Base-by-base conservation (phyloP, 2,329 filamentous ascomycete species). In the Pseudogymnoascus sp. region DNA sequence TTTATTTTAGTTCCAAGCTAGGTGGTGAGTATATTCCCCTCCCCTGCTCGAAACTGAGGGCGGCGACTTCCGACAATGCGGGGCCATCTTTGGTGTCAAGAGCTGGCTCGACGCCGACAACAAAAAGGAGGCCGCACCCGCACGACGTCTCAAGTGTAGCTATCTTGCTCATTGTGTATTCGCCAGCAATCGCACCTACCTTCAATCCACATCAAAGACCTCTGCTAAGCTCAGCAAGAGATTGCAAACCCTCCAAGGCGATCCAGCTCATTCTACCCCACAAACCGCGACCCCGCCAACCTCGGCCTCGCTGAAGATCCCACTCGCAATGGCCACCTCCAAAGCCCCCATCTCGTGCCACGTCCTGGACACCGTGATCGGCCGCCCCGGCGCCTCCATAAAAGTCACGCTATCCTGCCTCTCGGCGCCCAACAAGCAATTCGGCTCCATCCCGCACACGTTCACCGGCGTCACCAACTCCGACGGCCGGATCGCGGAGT, bases 351-450 rank as follows among this genome's bases (percentile, higher is more conserved):
- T 95, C 72, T 93, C 90, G 74, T 93, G 90, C 80, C 90, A 95
- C 80, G 84, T 93, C 75, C 89, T 95, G 74, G 89, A 95, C 80
- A 93, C 90, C 10, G 83, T 86, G n/a, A 78, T 82, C 65, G 90
- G 90, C 71, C 82, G 81, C 64, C 90, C 90, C 21, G 90, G 85
- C 14, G 76, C 80, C 63, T 79, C 80, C 66, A 83, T 95, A 70
- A 80, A 81, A 67, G 89, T 93, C 64, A 85, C 69, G 14, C 60
- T 69, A 64, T 44, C 64, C 72, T 64, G 64, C 73, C 11, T 66
- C 72, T 56, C 62, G 56, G 42, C 60, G 66, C 60, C 67, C 69
- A 62, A 69, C 72, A 59, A 73, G 74, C 63, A 64, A 66, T 69
- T 69, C 73, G 68, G 65, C 42, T 72, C 74, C 64, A 71, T 74